Base-by-base conservation (phyloP, 129 eudicot species). In the Chrysanthemum makinoi region DNA sequence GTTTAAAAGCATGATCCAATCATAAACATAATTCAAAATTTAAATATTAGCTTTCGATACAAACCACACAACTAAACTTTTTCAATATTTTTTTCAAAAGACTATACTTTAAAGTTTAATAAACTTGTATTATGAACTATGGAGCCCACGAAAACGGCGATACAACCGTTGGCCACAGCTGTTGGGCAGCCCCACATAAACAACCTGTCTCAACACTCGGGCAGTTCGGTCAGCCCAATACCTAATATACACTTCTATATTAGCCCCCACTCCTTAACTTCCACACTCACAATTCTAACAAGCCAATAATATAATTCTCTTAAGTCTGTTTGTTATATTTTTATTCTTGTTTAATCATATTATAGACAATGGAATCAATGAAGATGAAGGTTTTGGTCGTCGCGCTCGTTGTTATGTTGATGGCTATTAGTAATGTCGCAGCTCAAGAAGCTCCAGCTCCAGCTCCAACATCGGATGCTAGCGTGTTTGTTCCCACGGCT, bases 371-470 rank as follows among this genome's bases (percentile, higher is more conserved):
- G 88, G 88, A 76, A 77, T 76, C 84, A 59, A 59, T 58, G 66
- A 83, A 79, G 68, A 83, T 79, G 87, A 76, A 71, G 67, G 77
- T 83, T 15, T 47, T 20, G 20, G 20, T 68, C 20, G 71, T 62
- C 22, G 72, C 70, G 15, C 57, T 73, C 16, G 53, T 68, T 68
- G 39, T 83, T 13, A 73, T 74, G 82, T 51, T 77, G 52, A 73
- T 83, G 53, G 71, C 76, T n/a, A 16, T 51, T 13, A 20, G 74
- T 52, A 72, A 73, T 54, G 88, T 57, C 5, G 70, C 80, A 13
- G 88, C 82, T 64, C 80, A 76, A n/a, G 84, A 79, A 26, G 78
- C 80, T 59, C 87, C 87, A 22, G 75, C 80, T 10, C 87, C 87
- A 13, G 75, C 76, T 18, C 87, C 84, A 6, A 47, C 71, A 56